Base-by-base conservation (phyloP, 176 grass and related monocot genomes). In the Oryza longistaminata region DNA sequence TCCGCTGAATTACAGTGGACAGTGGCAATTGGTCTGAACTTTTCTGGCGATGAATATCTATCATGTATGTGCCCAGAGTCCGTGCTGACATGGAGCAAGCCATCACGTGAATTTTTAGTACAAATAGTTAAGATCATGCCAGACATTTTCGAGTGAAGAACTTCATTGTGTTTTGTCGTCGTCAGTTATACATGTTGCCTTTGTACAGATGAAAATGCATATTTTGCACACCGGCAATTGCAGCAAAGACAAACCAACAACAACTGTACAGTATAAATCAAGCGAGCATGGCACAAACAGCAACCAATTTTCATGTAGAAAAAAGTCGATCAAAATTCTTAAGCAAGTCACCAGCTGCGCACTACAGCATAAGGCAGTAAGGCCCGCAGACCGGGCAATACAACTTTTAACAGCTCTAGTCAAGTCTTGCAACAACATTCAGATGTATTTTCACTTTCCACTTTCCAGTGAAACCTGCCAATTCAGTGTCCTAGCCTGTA, bases 231-330 rank as follows among this genome's bases (percentile, higher is more conserved):
- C 2, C 49, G 45, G 26, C 10, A 82, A 49, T 29, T 50, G 73
- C 64, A 64, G n/a, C 69, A 34, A 43, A 19, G n/a, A 73, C 43
- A 80, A 19, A 73, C 11, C 22, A 26, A 73, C 70, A 48, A 6
- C n/a, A n/a, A n/a, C n/a, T n/a, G n/a, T n/a, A n/a, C n/a, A 46
- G 12, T 73, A 45, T 42, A 73, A 22, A 70, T 70, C 10, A 46
- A 46, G n/a, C 14, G 15, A 75, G n/a, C 45, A 11, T 19, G 45
- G 6, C 7, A 66, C 26, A 74, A 16, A 31, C 4, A 2, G 25
- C 11, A 76, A 64, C 44, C 19, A 70, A 70, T 73, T 45, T 79
- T 12, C 58, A 66, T 67, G 55, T 68, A 74, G 34, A 80, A 58
- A 48, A 84, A 6, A 39, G 45, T 53, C 33, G 35, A 68, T 40